These are phyloP conservation scores for Melocanna baccifera DNA, from an alignment of 176 grass and related monocot species.

Conservation along the genomic window DNA sequence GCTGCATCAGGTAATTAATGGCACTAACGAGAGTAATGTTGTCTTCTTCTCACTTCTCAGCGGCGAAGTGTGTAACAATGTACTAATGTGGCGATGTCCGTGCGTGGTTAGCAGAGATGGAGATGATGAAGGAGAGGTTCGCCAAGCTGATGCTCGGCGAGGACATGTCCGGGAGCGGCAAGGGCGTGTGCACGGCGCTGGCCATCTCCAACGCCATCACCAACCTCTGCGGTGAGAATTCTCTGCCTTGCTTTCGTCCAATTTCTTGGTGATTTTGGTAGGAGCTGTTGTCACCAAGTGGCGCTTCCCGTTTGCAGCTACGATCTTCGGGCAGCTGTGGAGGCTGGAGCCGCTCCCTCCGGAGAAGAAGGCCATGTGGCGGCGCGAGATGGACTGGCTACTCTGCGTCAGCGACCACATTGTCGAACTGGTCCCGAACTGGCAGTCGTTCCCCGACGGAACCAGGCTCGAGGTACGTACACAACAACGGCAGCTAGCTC, in stretches of 20 bases:
- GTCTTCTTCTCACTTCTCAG: background rate
- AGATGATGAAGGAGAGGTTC: conserved; percentile 98
- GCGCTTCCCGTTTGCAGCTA: conserved; percentile 41
- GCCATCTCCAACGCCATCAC: conserved; percentile 96
- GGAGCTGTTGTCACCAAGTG: background rate
- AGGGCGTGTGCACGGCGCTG: conserved; percentile 90
- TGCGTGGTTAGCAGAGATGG: conserved; percentile 46
- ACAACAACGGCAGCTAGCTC: background rate
- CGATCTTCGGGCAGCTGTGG: conserved; percentile 97
- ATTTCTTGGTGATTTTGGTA: no score
- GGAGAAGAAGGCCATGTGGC: conserved; percentile 98
- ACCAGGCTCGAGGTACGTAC: conserved; percentile 73
- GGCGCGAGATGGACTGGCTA: conserved; percentile 89
- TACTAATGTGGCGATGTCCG: background rate
- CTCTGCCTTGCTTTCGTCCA: background rate
- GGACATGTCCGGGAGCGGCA: conserved; percentile 97
- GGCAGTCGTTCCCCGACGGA: conserved; percentile 94
- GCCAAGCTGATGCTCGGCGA: conserved; percentile 94
- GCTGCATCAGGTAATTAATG: conserved; percentile 5
- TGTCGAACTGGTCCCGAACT: conserved; percentile 79
- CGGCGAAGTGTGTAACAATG: background rate
- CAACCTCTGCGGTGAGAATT: conserved; percentile 76
- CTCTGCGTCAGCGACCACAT: conserved; percentile 93
- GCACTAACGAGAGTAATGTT: background rate
- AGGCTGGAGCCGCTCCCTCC: conserved; percentile 70